Evolutionary conservation across 2,329 filamentous ascomycete genomes (phyloP), one percentile per base, ranked within the genome.

Genomic region (Aureobasidium sp.): DNA sequence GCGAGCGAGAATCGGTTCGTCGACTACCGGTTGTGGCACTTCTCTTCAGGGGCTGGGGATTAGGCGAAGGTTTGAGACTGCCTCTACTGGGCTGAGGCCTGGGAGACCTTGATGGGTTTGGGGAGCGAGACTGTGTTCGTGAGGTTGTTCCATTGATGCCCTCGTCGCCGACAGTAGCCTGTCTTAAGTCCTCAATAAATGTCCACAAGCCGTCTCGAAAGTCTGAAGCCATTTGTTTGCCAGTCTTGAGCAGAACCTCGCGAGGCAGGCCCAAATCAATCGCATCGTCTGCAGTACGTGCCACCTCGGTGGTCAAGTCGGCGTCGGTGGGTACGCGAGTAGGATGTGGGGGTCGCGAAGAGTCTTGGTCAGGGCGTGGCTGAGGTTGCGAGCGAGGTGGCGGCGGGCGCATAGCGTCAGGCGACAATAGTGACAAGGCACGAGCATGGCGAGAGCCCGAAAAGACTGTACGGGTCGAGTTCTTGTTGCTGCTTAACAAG

Each of bases 91-190:
- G 53, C 6, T 56, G 62, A 20, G 39, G 58, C 47, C 47, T 47
- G 42, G 47, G 60, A 51, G 49, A 60, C 42, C 31, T 63, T 22
- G 29, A 48, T 20, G 44, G 37, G 11, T 61, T 53, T 15, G 55
- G 42, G 29, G 55, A 48, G 36, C 59, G 61, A 36, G 57, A 31
- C 11, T 61, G 62, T 20, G 58, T 61, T 39, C 64, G 55, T 20
- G 55, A 45, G 9, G 55, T 56, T 14, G 55, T 61, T 17, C 59
- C 55, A 20, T 62, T 61, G 25, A 62, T 36, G 17, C 87, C 90
- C 77, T 99, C 94, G 61, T 99, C 94, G 27, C 94, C 94, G 7
- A 99, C 91, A 0, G 94, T 96, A 15, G 93, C 95, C 75, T 97
- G 94, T 67, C 92, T 84, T 52, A 99, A 85, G 71, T 99, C 94